Evolutionary conservation across 805 yeast genomes (phyloP), one percentile per base, ranked within the genome.

Genomic region (Ogataea chonburiensis): DNA sequence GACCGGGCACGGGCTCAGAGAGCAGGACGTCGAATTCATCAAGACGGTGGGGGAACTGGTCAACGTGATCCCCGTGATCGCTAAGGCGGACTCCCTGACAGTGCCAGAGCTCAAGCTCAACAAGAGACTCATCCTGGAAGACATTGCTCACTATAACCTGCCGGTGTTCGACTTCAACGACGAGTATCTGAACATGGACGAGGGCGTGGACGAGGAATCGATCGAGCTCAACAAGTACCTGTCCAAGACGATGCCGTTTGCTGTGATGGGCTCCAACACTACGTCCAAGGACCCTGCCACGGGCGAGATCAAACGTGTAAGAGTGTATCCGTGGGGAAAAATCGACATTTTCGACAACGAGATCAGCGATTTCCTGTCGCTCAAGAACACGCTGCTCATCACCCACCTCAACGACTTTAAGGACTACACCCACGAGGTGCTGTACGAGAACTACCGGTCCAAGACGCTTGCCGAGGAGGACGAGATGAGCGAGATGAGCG

Each of bases 361-460:
- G 37, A 71, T 76, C 44, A 81, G 87, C 46, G 96, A 88, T 61
- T 84, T 88, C 57, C 75, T 86, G 28, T 74, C 84, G 26, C 70
- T 88, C 60, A 79, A 88, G 59, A 86, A 86, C 53, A 77, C 88
- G 4, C 66, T 88, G 42, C 73, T 88, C 53, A 82, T 85, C 52
- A 79, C 93, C 12, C 96, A 87, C 63, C 72, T 88, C 61, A 81
- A 81, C 57, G 96, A 88, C 56, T 77, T 88, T 61, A 86, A 86
- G 64, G 96, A 88, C 52, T 72, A 76, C 53, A 88, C 97, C 6
- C 94, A 85, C 58, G 95, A 87, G 58, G 73, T 80, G 25, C 67
- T 88, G 46, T 88, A 88, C 61, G 97, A 88, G 61, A 81, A 79
- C 36, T 88, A 88, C 64, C 81, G 97, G 71, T 85, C 96, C 7